Base-by-base conservation (phyloP, 2,329 filamentous ascomycete genomes). In the Colletotrichum cordylinicola region DNA sequence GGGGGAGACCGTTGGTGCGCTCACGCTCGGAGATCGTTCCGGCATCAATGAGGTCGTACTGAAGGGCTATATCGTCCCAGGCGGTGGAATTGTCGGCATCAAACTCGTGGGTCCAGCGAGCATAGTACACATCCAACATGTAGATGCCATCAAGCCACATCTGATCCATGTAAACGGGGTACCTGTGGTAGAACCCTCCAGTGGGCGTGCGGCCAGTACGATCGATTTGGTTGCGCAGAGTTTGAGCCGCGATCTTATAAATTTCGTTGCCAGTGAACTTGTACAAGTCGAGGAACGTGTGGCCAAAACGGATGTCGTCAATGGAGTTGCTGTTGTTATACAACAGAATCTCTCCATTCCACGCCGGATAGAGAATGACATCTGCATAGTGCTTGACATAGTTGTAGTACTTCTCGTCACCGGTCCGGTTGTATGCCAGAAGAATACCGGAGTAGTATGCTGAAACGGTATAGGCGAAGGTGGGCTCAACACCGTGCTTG, bases 71-170 rank as follows among this genome's bases (percentile, higher is more conserved):
- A 62, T 89, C 86, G 72, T 87, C 82, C 83, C 87, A 87, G 1
- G 86, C 86, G 2, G 82, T 81, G 37, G 76, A 64, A 70, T 77
- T 77, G 27, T 76, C 69, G 12, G 68, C 56, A 39, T 77, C 75
- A 16, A 77, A 77, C 15, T 72, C 69, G 31, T 81, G 81, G 70
- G 80, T 83, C 80, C 82, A 85, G 73, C 78, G 79, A 4, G 82
- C 81, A 70, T 82, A 83, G 78, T 83, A 85, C 33, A 80, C 80
- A 60, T 82, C 82, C 12, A 83, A 82, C 82, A 86, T 86, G 78
- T 83, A 86, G 77, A 88, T 90, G 65, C 88, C 88, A 75, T 90
- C 88, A 1, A 89, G 82, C 75, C 75, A 77, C 73, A 77, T 77
- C 69, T 77, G 75, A 66, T 77, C 80, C 4, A 80, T 80, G 67